Percentiles rank a stretch among this genome's conserved stretches.
These are phyloP conservation scores for Dillenia turbinata DNA, from an alignment of 164 flowering plant species.

Conservation along the genomic window DNA sequence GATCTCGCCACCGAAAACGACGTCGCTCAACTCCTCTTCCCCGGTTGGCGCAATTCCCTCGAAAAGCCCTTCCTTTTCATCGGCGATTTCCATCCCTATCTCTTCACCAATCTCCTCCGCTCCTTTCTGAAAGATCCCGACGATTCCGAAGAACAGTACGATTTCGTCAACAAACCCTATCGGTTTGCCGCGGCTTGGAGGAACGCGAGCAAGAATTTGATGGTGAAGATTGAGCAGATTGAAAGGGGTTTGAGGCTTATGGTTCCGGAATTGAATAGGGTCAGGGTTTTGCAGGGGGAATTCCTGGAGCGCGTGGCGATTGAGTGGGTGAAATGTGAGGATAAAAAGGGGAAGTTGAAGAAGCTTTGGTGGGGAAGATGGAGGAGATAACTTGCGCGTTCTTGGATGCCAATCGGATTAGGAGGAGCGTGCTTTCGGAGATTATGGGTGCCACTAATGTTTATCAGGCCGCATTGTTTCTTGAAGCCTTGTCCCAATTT, in stretches of 20 bases:
- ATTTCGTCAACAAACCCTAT: slow-evolving; percentile 6
- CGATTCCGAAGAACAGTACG: slow-evolving; percentile 2
- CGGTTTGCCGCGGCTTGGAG: slow-evolving; percentile 36
- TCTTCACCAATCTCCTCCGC: slow-evolving; percentile 65
- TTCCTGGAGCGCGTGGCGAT: slow-evolving; percentile 34
- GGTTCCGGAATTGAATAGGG: slow-evolving; percentile 53
- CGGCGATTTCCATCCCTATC: slow-evolving; percentile 73
- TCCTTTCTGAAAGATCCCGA: slow-evolving; percentile 34
- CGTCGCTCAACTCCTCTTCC: slow-evolving; percentile 52
- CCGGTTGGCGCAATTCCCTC: slow-evolving; percentile 56
- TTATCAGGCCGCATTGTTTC: slow-evolving; percentile 68
- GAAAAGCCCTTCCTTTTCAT: slow-evolving; percentile 79
- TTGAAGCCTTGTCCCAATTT: slow-evolving; percentile 57
- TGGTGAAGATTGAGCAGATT: slow-evolving; percentile 43
- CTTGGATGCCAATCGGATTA: slow-evolving; percentile 56
- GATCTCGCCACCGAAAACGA: slow-evolving; percentile 53
- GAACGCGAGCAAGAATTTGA: slow-evolving; percentile 23
- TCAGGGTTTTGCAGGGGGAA: slow-evolving; percentile 34
- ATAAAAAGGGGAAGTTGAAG: slow-evolving; percentile 17
- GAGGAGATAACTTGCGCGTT: slow-evolving; percentile 50
- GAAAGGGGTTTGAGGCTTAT: slow-evolving; percentile 65
- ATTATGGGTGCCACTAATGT: slow-evolving; percentile 43
- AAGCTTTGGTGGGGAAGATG: slow-evolving; percentile 29
- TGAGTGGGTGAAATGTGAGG: slow-evolving; percentile 26
- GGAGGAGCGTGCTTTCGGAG: slow-evolving; percentile 56